phyloP scores from a whole-genome alignment of 257 asterid genomes.

The Agastache rugosa region DNA sequence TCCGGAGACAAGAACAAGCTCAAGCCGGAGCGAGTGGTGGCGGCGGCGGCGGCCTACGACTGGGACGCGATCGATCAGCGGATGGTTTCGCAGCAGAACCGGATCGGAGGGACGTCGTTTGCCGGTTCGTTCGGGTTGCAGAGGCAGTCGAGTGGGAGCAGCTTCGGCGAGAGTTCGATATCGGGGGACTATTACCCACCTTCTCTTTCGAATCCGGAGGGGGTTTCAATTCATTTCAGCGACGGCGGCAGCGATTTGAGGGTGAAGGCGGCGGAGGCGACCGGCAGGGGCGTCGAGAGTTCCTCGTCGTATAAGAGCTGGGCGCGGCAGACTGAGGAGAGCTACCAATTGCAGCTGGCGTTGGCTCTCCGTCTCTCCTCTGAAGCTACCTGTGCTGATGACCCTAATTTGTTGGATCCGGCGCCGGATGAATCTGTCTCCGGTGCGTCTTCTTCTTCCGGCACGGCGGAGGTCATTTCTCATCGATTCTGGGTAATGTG shows the following conservation, averaged over 20 bases:
- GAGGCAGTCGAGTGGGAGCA: constrained; percentile 94
- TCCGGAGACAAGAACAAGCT: constrained; percentile 64
- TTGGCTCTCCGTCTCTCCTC: constrained; percentile 88
- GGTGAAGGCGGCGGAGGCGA: constrained; percentile 62
- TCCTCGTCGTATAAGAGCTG: constrained; percentile 86
- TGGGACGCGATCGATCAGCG: constrained; percentile 79
- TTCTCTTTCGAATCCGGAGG: constrained; percentile 64
- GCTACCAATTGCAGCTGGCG: constrained; percentile 92
- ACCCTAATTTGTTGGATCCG: constrained; percentile 84
- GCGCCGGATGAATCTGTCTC: constrained; percentile 59
- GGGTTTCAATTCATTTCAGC: too few relatives aligned
- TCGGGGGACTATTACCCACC: constrained; percentile 77
- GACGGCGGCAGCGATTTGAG: constrained; percentile 47
- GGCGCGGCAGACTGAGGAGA: constrained; percentile 99
- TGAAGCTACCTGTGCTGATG: constrained; percentile 83
- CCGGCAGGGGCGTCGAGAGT: too few relatives aligned
- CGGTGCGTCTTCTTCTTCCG: constrained; percentile 44
- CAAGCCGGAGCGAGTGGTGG: constrained; percentile 48
- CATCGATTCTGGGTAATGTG: constrained; percentile 90
- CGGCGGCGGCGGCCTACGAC: constrained; percentile 52
- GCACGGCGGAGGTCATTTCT: constrained; percentile 67
- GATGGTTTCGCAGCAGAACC: constrained; percentile 57
- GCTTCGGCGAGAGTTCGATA: constrained; percentile 84
- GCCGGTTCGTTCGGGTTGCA: constrained; percentile 65
- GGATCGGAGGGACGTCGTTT: constrained; percentile 60